phyloP scores from a whole-genome alignment of 2,329 filamentous ascomycete species.

The Talaromyces sp. region DNA sequence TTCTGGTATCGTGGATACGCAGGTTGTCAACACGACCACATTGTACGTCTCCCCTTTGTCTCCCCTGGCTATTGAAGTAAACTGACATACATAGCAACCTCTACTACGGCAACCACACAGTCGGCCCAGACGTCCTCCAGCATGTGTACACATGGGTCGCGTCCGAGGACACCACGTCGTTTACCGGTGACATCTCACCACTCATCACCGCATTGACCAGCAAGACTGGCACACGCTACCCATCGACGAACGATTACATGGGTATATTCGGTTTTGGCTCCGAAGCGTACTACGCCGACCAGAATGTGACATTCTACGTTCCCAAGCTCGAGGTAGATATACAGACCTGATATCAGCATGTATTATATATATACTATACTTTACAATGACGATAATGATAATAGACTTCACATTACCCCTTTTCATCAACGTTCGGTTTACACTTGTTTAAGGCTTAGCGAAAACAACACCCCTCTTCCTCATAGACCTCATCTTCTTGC shows the following conservation, averaged over 20 bases:
- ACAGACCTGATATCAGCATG: slow-evolving; percentile 12
- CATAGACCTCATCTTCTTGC: neutral
- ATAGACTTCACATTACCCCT: neutral
- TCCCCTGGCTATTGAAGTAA: too few species aligned
- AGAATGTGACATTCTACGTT: slow-evolving; percentile 53
- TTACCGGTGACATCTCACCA: slow-evolving; percentile 50
- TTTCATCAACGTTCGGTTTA: neutral
- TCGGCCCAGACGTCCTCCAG: neutral
- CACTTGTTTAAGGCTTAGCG: slow-evolving; percentile 3
- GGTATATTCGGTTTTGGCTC: slow-evolving; percentile 55
- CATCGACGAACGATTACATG: slow-evolving; percentile 47
- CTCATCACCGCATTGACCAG: slow-evolving; percentile 39
- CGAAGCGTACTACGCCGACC: slow-evolving; percentile 48
- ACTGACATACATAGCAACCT: too few species aligned
- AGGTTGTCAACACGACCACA: slow-evolving; percentile 40
- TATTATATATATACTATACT: slow-evolving; percentile 9
- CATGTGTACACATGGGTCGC: slow-evolving; percentile 54
- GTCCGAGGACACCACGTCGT: slow-evolving; percentile 36
- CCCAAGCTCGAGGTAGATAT: slow-evolving; percentile 34
- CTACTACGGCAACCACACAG: slow-evolving; percentile 4
- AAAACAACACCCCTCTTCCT: slow-evolving; percentile 16
- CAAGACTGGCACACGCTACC: slow-evolving; percentile 39
- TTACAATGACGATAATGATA: slow-evolving; percentile 9
- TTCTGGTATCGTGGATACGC: slow-evolving; percentile 33
- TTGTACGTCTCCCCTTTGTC: slow-evolving; percentile 9